These are phyloP conservation scores for Microstegium vimineum DNA, from an alignment of 176 grass and related monocot genomes.

Conservation along the genomic window DNA sequence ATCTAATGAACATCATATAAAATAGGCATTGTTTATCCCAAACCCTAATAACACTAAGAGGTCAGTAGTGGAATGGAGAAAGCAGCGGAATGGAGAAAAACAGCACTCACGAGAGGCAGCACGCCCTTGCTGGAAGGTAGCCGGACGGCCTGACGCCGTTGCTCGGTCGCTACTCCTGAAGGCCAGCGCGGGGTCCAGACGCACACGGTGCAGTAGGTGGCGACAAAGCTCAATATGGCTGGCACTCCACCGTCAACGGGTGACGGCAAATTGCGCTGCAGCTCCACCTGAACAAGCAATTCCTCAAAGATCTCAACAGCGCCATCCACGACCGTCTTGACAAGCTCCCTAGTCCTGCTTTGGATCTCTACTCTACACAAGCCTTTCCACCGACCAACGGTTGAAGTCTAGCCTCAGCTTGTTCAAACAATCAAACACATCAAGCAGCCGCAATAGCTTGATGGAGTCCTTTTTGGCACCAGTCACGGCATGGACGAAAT, in stretches of 20 bases:
- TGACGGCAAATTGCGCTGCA: slow-evolving; percentile 49
- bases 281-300: slow-evolving; percentile 66
- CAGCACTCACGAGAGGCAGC: no score
- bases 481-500: no score
- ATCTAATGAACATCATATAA: no score
- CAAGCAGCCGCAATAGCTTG: slow-evolving; percentile 65
- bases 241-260: slow-evolving; percentile 55
- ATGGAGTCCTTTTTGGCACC: slow-evolving; percentile 79
- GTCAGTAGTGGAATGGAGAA: no score
- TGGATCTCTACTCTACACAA: slow-evolving; percentile 68
- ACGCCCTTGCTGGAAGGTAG: no score
- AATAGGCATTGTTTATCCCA: no score
- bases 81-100: no score
- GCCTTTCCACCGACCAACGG: slow-evolving; percentile 60
- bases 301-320: slow-evolving; percentile 66
- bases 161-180: no score
- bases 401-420: slow-evolving; percentile 73
- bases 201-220: slow-evolving; percentile 80
- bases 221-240: slow-evolving; percentile 53
- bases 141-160: no score
- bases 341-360: slow-evolving; percentile 56
- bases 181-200: no score
- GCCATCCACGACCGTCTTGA: slow-evolving; percentile 73
- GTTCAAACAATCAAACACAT: slow-evolving; percentile 58
- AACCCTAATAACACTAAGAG: no score